Base-by-base conservation (phyloP, 495 filamentous ascomycete genomes). In the Glarea lozoyensis region DNA sequence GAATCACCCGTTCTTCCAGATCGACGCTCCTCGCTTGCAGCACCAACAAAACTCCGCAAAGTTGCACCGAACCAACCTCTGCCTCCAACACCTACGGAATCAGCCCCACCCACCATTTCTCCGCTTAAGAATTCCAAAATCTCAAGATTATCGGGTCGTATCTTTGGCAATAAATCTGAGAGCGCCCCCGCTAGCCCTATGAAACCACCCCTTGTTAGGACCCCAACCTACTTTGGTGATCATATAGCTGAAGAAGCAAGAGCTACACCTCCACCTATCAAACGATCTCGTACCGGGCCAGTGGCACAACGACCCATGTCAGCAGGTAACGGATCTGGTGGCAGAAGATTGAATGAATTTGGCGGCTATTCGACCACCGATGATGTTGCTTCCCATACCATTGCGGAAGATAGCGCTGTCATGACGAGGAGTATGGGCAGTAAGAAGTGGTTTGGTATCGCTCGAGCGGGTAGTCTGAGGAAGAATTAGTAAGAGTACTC, bases 211-310 rank as follows among this genome's bases (percentile, higher is more conserved):
- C 16, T 21, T 2, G 1, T 13, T 1, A 37, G 29, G 36, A 38
- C 21, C 11, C 29, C 30, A 7, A 46, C 12, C 9, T 48, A 45
- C 19, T 22, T 30, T 23, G 52, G 36, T 15, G 35, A 23, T n/a
- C 37, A n/a, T 16, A 4, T 22, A 3, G 45, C 29, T 2, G 44
- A 46, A 2, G 48, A 52, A 16, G 40, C 31, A 3, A 22, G 52
- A 19, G 53, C 53, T 4, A 56, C 53, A 15, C 53, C 53, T 13
- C 53, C 53, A 12, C 53, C 53, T 1, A 56, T 56, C 17, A 42
- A 40, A 21, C 31, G 53, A 5, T 49, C 21, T 37, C 23, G 49
- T 29, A 15, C 40, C 15, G 24, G 16, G 21, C 18, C 12, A 10
- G 17, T 9, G 17, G n/a, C n/a, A n/a, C 32, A 44, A 11, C 12